phyloP scores from a whole-genome alignment of 1,284 basidiomycete genomes.

The Ustilago crameri region DNA sequence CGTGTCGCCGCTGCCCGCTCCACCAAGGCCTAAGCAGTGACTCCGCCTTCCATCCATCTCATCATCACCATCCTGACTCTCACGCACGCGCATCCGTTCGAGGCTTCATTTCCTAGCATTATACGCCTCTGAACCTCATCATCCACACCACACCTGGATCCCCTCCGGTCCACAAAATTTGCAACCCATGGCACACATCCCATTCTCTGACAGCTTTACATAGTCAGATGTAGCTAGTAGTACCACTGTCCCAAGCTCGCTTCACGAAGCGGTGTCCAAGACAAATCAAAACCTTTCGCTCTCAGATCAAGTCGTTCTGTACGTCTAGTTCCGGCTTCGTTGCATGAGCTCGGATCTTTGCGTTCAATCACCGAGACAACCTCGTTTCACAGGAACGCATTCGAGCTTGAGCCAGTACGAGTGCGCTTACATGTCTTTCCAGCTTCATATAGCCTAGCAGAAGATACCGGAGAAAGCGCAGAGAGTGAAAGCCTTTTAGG shows the following conservation, averaged over 20 bases:
- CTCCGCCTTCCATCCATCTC: not conserved
- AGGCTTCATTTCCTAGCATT: not conserved
- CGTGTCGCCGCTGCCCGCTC: constrained; percentile 60
- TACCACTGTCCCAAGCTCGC: constrained; percentile 17
- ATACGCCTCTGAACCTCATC: constrained; percentile 9
- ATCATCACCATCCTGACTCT: constrained; percentile 5
- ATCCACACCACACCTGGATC: not conserved
- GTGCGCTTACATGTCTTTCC: too few relatives aligned
- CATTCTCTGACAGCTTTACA: constrained; percentile 4
- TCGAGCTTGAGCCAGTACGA: too few relatives aligned
- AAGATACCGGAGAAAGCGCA: too few relatives aligned
- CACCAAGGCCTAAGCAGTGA: constrained; percentile 38
- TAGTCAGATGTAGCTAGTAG: constrained; percentile 46
- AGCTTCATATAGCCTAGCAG: too few relatives aligned
- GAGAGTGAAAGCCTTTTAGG: too few relatives aligned
- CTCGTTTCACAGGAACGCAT: too few relatives aligned
- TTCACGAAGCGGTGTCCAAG: not conserved
- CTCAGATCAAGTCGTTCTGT: too few relatives aligned
- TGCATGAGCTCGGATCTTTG: too few relatives aligned
- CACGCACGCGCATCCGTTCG: constrained; percentile 5
- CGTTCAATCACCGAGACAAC: too few relatives aligned
- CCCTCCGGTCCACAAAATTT: constrained; percentile 4
- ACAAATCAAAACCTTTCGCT: constrained; percentile 17
- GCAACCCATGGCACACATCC: constrained; percentile 3
- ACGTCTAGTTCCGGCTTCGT: too few relatives aligned